Base-by-base conservation (phyloP, 2,329 filamentous ascomycete genomes). In the Botryotinia convoluta region DNA sequence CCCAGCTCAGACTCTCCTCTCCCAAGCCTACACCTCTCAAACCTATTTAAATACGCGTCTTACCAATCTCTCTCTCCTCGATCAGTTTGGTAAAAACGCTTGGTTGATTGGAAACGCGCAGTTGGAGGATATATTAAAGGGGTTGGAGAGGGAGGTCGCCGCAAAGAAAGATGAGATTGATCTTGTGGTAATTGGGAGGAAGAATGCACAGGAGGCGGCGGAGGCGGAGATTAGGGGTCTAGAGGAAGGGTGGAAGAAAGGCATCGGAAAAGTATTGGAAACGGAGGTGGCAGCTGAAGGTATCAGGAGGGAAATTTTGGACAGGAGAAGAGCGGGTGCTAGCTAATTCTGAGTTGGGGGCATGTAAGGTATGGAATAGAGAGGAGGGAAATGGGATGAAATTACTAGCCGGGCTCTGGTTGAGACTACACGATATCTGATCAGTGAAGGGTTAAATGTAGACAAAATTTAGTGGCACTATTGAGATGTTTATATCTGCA, bases 91-190 rank as follows among this genome's bases (percentile, higher is more conserved):
- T 77, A 93, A 93, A 83, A 97, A 97, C 82, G 92, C 93, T 16
- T 98, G 96, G 95, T 86, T 99, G 72, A 87, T 97, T 14, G 89
- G 89, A 9, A 99, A 99, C 82, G 89, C 91, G 78, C 90, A 93
- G 77, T 82, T 94, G 32, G 95, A 98, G 83, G 88, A 89, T 61
- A 87, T 93, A 60, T 83, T 97, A 69, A 86, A 87, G 69, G 82
- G 82, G 20, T 80, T 97, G 39, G 95, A 98, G 85, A 85, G 86
- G 62, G 94, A 97, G 79, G 85, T 98, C 68, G 90, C 89, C 22
- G 86, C 85, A 57, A 84, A 88, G 32, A 91, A 90, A 81, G 86
- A 87, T 74, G 89, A 92, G 76, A 87, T 94, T 65, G 94, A 98
- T 80, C 81, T 88, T 54, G 85, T 96, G 16, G 94, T 95, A 77